Conservation (phyloP, 148 eudicot genomes). For the Rhododendron griersonianum region DNA sequence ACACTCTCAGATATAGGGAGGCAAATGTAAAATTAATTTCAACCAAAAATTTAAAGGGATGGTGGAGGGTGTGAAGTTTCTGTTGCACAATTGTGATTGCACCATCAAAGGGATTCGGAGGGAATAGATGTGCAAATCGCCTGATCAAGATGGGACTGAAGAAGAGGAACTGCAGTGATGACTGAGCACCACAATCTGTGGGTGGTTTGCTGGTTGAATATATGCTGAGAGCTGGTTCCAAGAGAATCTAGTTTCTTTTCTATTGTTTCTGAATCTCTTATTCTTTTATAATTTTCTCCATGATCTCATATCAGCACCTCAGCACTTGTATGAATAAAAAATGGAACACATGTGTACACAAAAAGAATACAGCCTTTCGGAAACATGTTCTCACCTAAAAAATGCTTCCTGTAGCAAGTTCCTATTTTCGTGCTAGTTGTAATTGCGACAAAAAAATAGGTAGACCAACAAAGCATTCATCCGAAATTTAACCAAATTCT, state of each 20-base stretch:
- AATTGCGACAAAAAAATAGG: not conserved
- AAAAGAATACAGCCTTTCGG: too few relatives aligned
- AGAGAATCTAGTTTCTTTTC: not conserved
- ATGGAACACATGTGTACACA: not conserved
- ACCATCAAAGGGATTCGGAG: not conserved
- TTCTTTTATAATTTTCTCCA: not conserved
- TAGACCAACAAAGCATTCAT: not conserved
- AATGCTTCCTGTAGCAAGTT: not conserved
- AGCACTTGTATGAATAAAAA: not conserved
- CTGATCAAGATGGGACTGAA: not conserved
- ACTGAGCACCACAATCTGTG: not conserved
- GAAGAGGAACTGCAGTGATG: not conserved
- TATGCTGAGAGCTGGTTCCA: not conserved
- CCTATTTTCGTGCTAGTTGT: not conserved
- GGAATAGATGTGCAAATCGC: not conserved
- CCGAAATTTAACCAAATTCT: not conserved
- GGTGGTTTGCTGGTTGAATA: not conserved
- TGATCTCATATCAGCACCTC: not conserved
- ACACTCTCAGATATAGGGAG: not conserved
- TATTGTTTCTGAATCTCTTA: not conserved
- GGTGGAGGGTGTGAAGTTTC: slow-evolving; percentile 1
- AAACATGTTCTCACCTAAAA: not conserved
- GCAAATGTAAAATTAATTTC: not conserved
- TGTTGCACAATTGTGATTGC: not conserved
- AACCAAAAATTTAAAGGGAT: not conserved